phyloP scores from a whole-genome alignment of 2,329 filamentous ascomycete genomes.

The Neopestalotiopsis sp. region DNA sequence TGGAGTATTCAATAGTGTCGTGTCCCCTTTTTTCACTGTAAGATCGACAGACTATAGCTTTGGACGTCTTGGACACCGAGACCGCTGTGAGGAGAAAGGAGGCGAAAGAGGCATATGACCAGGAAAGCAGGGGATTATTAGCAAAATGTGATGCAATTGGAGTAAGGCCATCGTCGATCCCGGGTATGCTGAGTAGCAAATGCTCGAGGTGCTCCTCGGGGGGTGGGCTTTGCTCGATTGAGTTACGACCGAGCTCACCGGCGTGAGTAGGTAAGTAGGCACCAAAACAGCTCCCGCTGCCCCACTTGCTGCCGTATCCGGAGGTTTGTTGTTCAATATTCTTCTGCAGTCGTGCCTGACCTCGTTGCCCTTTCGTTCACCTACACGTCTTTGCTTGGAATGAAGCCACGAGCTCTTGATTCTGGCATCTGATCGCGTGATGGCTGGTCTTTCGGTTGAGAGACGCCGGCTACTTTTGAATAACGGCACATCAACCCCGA shows the following conservation, averaged over 20 bases:
- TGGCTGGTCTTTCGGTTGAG: background rate
- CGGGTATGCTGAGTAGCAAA: background rate
- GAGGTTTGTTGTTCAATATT: conserved; percentile 15
- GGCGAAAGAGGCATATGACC: background rate
- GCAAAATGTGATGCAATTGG: conserved; percentile 13
- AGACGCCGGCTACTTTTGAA: background rate
- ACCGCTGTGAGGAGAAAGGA: conserved; percentile 6
- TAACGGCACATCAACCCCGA: background rate
- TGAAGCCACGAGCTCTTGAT: background rate
- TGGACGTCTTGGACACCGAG: background rate
- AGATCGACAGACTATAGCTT: background rate
- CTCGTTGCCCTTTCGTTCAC: background rate
- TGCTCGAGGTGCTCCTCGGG: conserved; percentile 1
- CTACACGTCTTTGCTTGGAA: background rate
- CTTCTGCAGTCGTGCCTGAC: conserved; percentile 15
- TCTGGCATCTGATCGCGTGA: background rate
- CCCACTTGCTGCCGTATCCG: background rate
- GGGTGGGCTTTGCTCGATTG: background rate
- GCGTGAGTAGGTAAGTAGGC: background rate
- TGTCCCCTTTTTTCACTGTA: background rate
- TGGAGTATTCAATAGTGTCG: too few species aligned
- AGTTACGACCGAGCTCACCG: background rate
- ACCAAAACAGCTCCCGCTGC: background rate
- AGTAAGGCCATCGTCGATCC: background rate
- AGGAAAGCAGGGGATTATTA: background rate